Base-by-base conservation (phyloP, 345 rosid species). In the Kernera saxatilis region DNA sequence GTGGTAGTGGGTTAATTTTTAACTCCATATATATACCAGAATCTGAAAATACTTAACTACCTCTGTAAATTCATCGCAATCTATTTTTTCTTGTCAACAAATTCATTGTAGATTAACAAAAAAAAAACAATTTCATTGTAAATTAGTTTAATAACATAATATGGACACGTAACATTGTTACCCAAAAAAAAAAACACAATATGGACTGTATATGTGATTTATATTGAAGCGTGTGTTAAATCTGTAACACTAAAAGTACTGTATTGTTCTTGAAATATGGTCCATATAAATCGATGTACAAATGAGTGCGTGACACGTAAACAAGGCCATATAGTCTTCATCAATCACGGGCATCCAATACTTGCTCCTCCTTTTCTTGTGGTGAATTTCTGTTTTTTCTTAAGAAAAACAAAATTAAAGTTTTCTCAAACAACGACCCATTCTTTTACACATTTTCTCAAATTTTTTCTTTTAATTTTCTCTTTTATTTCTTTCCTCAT, bases 311-410 rank as follows among this genome's bases (percentile, higher is more conserved):
- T 45, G 65, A 73, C 59, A 43, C 77, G 65, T 73, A 45, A 64
- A 73, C 50, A 36, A 33, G 9, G 4, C 55, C 63, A 41, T 12
- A 26, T 8, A 23, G n/a, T 4, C 8, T 44, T 53, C 46, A 64
- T 43, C 23, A 45, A 6, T 73, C 66, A 73, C 64, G 77, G 71
- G 58, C 36, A 25, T 41, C 55, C 58, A 72, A 17, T 64, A 22
- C 32, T 0, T 32, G 2, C 37, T 58, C 46, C 25, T 72, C 39
- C 40, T 64, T 36, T 64, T 54, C 41, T 44, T 54, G 49, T 72
- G 71, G 57, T n/a, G n/a, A n/a, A n/a, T 22, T 64, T 55, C 14
- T 1, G 18, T 64, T 51, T 67, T 39, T 18, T 44, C 62, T n/a
- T n/a, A n/a, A n/a, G n/a, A n/a, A 49, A 27, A 18, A 49, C 18